phyloP scores from a whole-genome alignment of 306 rosid genomes.

The Gleditsia sinensis region DNA sequence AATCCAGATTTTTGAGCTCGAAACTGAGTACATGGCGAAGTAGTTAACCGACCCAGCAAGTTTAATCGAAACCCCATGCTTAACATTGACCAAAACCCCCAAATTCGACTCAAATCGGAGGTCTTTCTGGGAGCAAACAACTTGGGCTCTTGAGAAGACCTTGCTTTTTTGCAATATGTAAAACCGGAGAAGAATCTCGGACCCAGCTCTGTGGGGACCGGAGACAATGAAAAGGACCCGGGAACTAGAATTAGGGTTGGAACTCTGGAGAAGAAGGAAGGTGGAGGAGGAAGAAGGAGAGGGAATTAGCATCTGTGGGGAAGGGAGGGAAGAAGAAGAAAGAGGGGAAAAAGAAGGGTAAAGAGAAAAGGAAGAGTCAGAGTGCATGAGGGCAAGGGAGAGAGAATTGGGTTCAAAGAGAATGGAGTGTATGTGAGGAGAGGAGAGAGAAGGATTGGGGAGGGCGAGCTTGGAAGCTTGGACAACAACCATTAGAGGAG shows the following conservation, averaged over 20 bases:
- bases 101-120: conserved; percentile 41
- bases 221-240: conserved; percentile 62
- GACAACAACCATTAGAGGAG: conserved; percentile 42
- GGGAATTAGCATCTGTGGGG: conserved; percentile 61
- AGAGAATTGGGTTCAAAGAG: conserved; percentile 79
- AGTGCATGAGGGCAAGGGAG: conserved; percentile 81
- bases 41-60: conserved; percentile 72
- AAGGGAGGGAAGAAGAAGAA: conserved; percentile 39
- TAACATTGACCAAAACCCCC: conserved; percentile 63
- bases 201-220: conserved; percentile 60
- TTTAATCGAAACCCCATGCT: conserved; percentile 68
- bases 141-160: conserved; percentile 48
- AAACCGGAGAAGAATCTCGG: conserved; percentile 72
- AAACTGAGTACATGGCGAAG: conserved; percentile 63
- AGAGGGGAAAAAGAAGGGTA: conserved; percentile 63
- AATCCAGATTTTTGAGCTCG: conserved; percentile 61
- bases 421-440: conserved; percentile 56
- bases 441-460: conserved; percentile 53
- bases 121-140: conserved; percentile 57
- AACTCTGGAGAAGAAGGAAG: conserved; percentile 64
- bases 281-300: conserved; percentile 81
- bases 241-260: conserved; percentile 45
- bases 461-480: conserved; percentile 46
- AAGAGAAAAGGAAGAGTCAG: conserved; percentile 85
- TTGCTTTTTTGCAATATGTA: conserved; percentile 41